phyloP scores from a whole-genome alignment of 495 filamentous ascomycete species.

The Tetracladium setigerum region DNA sequence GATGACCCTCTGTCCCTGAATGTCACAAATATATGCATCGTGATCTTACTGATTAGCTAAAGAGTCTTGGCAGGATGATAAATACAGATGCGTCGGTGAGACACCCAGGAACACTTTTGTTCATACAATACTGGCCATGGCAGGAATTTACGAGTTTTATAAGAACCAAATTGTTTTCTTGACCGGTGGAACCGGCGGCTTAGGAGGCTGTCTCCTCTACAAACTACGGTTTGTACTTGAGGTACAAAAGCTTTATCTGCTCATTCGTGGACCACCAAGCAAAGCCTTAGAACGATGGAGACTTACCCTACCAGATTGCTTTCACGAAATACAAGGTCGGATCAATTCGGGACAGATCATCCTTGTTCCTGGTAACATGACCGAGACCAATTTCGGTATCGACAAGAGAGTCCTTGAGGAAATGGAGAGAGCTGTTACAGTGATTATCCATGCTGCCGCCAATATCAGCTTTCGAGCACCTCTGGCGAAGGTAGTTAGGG shows the following conservation, averaged over 20 bases:
- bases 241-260: slow-evolving; percentile 3
- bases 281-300: slow-evolving; percentile 9
- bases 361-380: slow-evolving; percentile 13
- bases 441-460: slow-evolving; percentile 11
- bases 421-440: slow-evolving; percentile 5
- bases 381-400: slow-evolving; percentile 11
- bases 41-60: no score
- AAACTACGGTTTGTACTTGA: slow-evolving; percentile 7
- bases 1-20: no score
- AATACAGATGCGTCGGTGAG: no score
- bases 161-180: slow-evolving; percentile 15
- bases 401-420: background rate
- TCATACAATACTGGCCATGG: no score
- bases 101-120: no score
- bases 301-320: slow-evolving; percentile 3
- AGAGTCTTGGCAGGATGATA: no score
- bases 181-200: slow-evolving; percentile 13
- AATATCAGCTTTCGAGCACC: slow-evolving; percentile 11
- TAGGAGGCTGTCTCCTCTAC: slow-evolving; percentile 14
- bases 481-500: slow-evolving; percentile 1
- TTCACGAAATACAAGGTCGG: background rate
- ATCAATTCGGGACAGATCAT: slow-evolving; percentile 1
- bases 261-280: slow-evolving; percentile 2
- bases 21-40: no score
- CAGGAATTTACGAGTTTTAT: slow-evolving; percentile 5